phyloP scores from a whole-genome alignment of 768 basidiomycete genomes.

The Hericium rajendrae region DNA sequence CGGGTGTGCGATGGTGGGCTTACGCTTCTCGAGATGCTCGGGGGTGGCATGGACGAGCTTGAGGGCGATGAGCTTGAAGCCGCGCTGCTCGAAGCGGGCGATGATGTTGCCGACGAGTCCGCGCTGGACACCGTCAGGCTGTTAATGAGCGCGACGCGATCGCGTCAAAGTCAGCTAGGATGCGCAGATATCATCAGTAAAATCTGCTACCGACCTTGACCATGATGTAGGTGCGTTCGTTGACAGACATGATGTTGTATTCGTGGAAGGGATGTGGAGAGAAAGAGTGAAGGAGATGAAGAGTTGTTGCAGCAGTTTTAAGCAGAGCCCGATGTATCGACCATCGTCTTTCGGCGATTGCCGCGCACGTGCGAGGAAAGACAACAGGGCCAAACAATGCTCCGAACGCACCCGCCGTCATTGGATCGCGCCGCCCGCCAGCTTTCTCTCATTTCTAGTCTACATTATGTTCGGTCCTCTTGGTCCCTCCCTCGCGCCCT shows the following conservation, averaged over 20 bases:
- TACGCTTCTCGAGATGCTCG: conserved; percentile 88
- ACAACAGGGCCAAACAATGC: conserved; percentile 37
- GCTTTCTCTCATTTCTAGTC: conserved; percentile 2
- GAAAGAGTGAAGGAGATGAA: conserved; percentile 18
- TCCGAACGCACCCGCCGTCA: conserved; percentile 18
- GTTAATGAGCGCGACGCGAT: neutral
- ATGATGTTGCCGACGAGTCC: conserved; percentile 94
- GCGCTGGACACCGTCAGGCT: conserved; percentile 99
- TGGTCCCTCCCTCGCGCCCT: conserved; percentile 67
- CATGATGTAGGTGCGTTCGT: conserved; percentile 98
- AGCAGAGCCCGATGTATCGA: conserved; percentile 14
- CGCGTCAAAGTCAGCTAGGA: conserved; percentile 1
- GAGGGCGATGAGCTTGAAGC: conserved; percentile 93
- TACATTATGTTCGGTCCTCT: conserved; percentile 45
- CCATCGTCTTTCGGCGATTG: conserved; percentile 9
- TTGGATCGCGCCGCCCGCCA: neutral
- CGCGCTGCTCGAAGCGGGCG: conserved; percentile 92
- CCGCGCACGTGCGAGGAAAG: conserved; percentile 17
- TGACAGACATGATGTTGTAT: conserved; percentile 44
- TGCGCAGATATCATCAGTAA: neutral
- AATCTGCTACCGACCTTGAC: conserved; percentile 60
- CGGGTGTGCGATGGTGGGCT: conserved; percentile 4
- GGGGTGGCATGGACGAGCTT: conserved; percentile 78
- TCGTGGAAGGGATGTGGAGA: conserved; percentile 12
- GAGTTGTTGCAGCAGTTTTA: conserved; percentile 19